Percentiles rank a stretch among this genome's conserved stretches.
These are phyloP conservation scores for Letharia columbiana DNA, from an alignment of 495 filamentous ascomycete species.

Conservation along the genomic window DNA sequence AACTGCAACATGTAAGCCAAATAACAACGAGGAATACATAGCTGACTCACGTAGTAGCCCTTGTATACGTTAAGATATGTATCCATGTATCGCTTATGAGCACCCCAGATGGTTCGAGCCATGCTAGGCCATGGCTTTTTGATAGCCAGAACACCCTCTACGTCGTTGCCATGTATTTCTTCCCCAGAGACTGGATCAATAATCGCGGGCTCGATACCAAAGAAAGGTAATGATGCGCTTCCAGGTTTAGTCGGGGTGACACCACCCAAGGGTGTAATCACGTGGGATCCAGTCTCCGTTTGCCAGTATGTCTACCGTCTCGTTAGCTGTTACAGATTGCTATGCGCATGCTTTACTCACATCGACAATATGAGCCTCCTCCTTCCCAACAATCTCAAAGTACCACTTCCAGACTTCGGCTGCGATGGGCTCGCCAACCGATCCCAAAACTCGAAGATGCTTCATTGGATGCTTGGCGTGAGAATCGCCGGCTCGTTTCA, in stretches of 20 bases:
- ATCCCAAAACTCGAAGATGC: constrained; percentile 79
- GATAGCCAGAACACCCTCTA: constrained; percentile 95
- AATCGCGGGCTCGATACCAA: constrained; percentile 96
- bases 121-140: constrained; percentile 99
- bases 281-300: constrained; percentile 96
- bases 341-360: constrained; percentile 44
- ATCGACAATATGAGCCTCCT: constrained; percentile 88
- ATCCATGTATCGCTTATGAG: constrained; percentile 97
- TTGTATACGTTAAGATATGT: constrained; percentile 97
- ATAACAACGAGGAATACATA: background rate
- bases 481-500: constrained; percentile 91
- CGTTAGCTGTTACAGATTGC: constrained; percentile 7
- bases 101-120: constrained; percentile 96
- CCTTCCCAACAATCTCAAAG: constrained; percentile 88
- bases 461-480: constrained; percentile 86
- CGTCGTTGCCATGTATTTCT: constrained; percentile 91
- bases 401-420: constrained; percentile 99
- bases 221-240: constrained; percentile 63
- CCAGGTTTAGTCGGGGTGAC: constrained; percentile 50
- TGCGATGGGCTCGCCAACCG: constrained; percentile 97
- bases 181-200: constrained; percentile 94
- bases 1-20: constrained; percentile 53
- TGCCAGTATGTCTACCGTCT: constrained; percentile 93
- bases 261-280: constrained; percentile 53
- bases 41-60: constrained; percentile 80